These are phyloP conservation scores for Rhodotorula sp. DNA, from an alignment of 1,284 basidiomycete genomes.

Conservation along the genomic window DNA sequence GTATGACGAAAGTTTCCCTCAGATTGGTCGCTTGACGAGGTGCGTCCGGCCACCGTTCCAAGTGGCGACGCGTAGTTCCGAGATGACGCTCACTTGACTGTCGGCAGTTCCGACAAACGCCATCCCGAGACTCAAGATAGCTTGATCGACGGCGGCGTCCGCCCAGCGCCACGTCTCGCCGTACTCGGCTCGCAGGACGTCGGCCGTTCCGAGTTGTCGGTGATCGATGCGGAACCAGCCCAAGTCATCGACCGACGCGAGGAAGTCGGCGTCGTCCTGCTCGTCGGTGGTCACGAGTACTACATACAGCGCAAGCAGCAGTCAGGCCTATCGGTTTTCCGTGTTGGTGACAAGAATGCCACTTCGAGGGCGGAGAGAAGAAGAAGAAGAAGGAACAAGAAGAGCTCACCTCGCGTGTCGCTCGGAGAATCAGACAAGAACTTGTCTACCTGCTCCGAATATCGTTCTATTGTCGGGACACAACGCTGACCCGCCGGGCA, in stretches of 20 bases:
- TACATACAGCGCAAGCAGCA: neutral
- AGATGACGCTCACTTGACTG: slow-evolving; percentile 67
- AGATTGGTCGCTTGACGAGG: slow-evolving; percentile 56
- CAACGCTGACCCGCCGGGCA: slow-evolving; percentile 55
- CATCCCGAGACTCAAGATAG: slow-evolving; percentile 62
- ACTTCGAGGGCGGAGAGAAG: neutral
- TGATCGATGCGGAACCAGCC: slow-evolving; percentile 67
- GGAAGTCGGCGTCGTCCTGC: slow-evolving; percentile 60
- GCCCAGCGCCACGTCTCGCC: slow-evolving; percentile 28
- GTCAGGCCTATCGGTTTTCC: too few species aligned
- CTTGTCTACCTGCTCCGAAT: slow-evolving; percentile 63
- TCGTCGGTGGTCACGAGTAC: slow-evolving; percentile 74
- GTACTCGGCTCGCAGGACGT: slow-evolving; percentile 42
- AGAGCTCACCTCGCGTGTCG: slow-evolving; percentile 54
- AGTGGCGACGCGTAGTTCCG: slow-evolving; percentile 61
- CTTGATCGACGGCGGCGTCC: slow-evolving; percentile 59
- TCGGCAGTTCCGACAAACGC: slow-evolving; percentile 68
- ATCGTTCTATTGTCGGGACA: slow-evolving; percentile 61
- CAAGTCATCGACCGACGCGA: slow-evolving; percentile 59
- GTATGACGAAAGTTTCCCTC: neutral
- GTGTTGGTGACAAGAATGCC: too few species aligned
- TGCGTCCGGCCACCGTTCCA: slow-evolving; percentile 62
- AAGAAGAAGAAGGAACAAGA: neutral
- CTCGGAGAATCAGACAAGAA: slow-evolving; percentile 58
- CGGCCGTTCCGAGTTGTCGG: slow-evolving; percentile 53